A percentile compares a stretch with the other conserved stretches of the same genome.
Conservation (phyloP, 768 basidiomycete genomes). For the Termitomyces sp. region DNA sequence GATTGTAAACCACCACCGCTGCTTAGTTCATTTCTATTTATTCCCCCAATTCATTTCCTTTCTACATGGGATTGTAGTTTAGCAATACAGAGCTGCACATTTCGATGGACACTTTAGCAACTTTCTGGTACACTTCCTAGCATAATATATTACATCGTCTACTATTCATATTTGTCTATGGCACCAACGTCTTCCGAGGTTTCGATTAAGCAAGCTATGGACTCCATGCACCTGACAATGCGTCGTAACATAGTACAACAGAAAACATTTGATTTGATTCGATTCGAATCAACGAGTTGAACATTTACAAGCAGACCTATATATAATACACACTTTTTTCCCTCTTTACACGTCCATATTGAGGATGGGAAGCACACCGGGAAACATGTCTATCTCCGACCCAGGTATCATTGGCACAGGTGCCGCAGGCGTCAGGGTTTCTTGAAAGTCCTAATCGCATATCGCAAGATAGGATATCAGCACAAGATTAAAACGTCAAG, state of each 20-base stretch:
- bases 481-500: conserved; percentile 16
- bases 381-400: conserved; percentile 9
- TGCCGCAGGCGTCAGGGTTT: conserved; percentile 1
- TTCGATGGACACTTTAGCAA: neutral
- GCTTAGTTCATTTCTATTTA: neutral
- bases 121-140: neutral
- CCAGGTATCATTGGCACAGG: conserved; percentile 5
- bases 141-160: neutral
- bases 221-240: too few species aligned
- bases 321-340: neutral
- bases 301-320: neutral
- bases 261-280: neutral
- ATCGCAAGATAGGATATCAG: conserved; percentile 6
- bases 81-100: neutral
- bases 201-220: too few species aligned
- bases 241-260: neutral
- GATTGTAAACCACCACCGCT: conserved; percentile 5
- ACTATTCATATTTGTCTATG: neutral
- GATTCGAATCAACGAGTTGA: neutral
- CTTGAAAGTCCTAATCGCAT: conserved; percentile 14
- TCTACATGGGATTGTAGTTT: conserved; percentile 7
- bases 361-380: conserved; percentile 7
- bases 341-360: conserved; percentile 10
- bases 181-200: neutral
- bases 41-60: neutral